phyloP scores from a whole-genome alignment of 768 basidiomycete species.

The Hypsizygus marmoreus region DNA sequence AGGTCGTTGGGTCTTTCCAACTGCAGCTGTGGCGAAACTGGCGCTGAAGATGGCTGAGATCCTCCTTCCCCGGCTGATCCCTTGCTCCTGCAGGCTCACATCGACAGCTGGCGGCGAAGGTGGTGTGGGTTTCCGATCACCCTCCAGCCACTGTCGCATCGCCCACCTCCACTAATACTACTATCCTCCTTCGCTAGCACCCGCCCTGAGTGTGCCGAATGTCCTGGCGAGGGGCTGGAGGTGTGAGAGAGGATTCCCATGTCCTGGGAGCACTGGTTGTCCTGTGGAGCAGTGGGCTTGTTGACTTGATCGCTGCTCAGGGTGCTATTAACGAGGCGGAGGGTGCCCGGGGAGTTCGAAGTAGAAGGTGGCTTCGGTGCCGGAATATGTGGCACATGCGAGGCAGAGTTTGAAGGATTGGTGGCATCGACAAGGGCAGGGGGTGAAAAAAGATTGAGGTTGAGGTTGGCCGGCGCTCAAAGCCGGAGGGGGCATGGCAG shows the following conservation, averaged over 20 bases:
- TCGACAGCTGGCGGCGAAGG: no score
- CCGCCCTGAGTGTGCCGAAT: slow-evolving; percentile 9
- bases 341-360: not conserved
- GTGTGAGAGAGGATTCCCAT: slow-evolving; percentile 37
- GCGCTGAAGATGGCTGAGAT: no score
- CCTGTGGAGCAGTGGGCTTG: slow-evolving; percentile 39
- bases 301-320: slow-evolving; percentile 5
- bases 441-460: slow-evolving; percentile 12
- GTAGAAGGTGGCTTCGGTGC: not conserved
- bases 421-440: not conserved
- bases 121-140: not conserved
- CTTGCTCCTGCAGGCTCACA: slow-evolving; percentile 6
- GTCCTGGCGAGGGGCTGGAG: slow-evolving; percentile 20
- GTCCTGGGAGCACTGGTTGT: no score
- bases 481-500: not conserved
- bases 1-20: slow-evolving; percentile 12
- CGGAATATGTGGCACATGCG: not conserved
- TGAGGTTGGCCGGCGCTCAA: slow-evolving; percentile 1
- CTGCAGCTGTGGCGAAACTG: no score
- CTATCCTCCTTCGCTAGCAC: slow-evolving; percentile 2
- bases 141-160: not conserved
- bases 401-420: not conserved
- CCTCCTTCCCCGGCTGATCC: slow-evolving; percentile 26
- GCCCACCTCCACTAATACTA: slow-evolving; percentile 1
- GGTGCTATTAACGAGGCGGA: slow-evolving; percentile 20